A percentile compares a stretch with the other conserved stretches of the same genome.
Conservation (phyloP, 2,329 filamentous ascomycete species). For the Cercospora janseana region DNA sequence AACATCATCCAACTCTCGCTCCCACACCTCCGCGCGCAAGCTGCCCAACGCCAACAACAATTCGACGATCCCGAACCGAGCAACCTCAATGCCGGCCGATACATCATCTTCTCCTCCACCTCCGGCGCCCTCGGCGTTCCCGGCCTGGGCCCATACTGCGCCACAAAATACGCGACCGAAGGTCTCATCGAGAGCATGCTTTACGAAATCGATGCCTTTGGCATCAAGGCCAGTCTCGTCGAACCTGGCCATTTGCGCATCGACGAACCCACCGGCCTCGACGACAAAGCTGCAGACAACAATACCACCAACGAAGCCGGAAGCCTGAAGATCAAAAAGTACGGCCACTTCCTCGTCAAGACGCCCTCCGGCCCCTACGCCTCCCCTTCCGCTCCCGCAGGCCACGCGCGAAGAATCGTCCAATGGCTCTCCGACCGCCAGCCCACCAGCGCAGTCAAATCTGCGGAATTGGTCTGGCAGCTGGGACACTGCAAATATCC, state of each 20-base stretch:
- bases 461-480: constrained; percentile 90
- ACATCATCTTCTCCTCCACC: constrained; percentile 92
- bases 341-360: constrained; percentile 91
- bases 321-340: constrained; percentile 62
- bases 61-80: too few relatives aligned
- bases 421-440: constrained; percentile 93
- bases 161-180: constrained; percentile 95
- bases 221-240: constrained; percentile 89
- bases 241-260: constrained; percentile 85
- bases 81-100: constrained; percentile 64
- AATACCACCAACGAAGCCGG: too few relatives aligned
- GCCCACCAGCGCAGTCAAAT: constrained; percentile 88
- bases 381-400: constrained; percentile 72
- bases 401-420: constrained; percentile 86
- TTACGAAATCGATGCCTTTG: constrained; percentile 88
- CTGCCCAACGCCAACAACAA: constrained; percentile 34
- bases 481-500: constrained; percentile 93
- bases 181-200: constrained; percentile 94
- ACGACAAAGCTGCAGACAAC: constrained; percentile 32
- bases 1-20: constrained; percentile 88
- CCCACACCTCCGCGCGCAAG: constrained; percentile 78
- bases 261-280: constrained; percentile 63
- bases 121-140: constrained; percentile 91
- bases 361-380: constrained; percentile 78
- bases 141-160: constrained; percentile 89